Conservation (phyloP, 306 rosid species). For the Ormosia emarginata region DNA sequence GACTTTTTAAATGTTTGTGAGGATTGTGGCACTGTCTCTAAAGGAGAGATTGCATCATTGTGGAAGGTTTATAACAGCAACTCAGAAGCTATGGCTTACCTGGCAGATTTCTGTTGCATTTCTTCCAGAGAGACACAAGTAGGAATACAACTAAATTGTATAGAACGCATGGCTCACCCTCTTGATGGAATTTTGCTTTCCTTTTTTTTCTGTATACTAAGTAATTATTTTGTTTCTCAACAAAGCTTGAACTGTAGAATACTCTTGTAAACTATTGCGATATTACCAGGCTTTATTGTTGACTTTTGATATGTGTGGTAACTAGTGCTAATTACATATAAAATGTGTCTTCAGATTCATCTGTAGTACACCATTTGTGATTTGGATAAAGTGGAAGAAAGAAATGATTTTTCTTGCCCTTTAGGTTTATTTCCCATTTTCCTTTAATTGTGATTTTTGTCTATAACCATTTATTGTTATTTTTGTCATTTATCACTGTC, state of each 20-base stretch:
- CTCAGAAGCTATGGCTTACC: constrained; percentile 70
- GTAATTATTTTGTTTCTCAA: neutral
- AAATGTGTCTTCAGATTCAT: no score
- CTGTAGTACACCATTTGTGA: no score
- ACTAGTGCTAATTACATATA: no score
- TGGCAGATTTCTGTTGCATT: constrained; percentile 60
- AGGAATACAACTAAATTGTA: constrained; percentile 24
- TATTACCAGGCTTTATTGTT: no score
- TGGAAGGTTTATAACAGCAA: constrained; percentile 82
- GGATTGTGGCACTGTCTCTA: constrained; percentile 68
- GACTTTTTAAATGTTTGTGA: constrained; percentile 66
- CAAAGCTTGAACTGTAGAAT: neutral
- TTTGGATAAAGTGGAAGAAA: no score
- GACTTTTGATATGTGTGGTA: no score
- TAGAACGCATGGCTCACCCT: constrained; percentile 9
- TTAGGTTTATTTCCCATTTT: no score
- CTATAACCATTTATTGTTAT: no score
- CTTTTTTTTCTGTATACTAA: neutral
- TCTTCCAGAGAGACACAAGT: constrained; percentile 25
- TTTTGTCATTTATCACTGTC: no score
- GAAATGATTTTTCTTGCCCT: no score
- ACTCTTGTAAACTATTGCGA: no score
- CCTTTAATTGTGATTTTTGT: no score
- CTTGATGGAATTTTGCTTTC: neutral
- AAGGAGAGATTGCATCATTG: constrained; percentile 75